These are phyloP conservation scores for Hyphodiscus sp. DNA, from an alignment of 2,329 filamentous ascomycete species.

Conservation along the genomic window DNA sequence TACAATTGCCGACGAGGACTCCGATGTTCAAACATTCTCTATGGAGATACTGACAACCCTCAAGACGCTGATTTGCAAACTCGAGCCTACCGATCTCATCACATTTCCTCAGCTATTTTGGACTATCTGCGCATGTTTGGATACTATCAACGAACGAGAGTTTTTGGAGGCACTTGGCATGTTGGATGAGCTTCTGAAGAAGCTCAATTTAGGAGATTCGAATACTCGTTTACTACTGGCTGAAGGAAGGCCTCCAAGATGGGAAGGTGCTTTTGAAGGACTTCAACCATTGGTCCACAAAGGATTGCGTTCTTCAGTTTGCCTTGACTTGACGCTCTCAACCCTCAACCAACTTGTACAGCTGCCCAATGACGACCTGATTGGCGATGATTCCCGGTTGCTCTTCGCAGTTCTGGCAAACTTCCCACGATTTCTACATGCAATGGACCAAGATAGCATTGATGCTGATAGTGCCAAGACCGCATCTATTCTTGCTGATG, in stretches of 20 bases:
- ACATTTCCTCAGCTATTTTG: constrained; percentile 96
- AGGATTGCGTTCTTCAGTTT: constrained; percentile 79
- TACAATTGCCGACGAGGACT: constrained; percentile 91
- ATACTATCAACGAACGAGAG: constrained; percentile 94
- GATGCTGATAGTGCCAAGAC: constrained; percentile 52
- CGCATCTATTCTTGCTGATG: constrained; percentile 62
- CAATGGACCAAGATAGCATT: constrained; percentile 60
- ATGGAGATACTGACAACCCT: constrained; percentile 96
- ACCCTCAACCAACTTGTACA: constrained; percentile 73
- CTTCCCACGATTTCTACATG: constrained; percentile 74
- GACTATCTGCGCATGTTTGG: constrained; percentile 93
- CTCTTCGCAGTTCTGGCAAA: constrained; percentile 90
- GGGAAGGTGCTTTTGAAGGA: constrained; percentile 86
- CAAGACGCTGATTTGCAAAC: constrained; percentile 81
- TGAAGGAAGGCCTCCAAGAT: constrained; percentile 74
- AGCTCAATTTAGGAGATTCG: constrained; percentile 71
- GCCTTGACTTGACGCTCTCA: constrained; percentile 69
- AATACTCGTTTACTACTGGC: constrained; percentile 63
- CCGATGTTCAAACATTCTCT: constrained; percentile 92
- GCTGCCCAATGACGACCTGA: constrained; percentile 70
- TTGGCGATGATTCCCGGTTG: constrained; percentile 76
- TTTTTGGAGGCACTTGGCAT: constrained; percentile 89
- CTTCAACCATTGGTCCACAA: constrained; percentile 84
- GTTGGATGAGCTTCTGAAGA: constrained; percentile 78
- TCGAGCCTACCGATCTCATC: constrained; percentile 72